Conservation (phyloP, 2,329 filamentous ascomycete species). For the Colletotrichum salicis region DNA sequence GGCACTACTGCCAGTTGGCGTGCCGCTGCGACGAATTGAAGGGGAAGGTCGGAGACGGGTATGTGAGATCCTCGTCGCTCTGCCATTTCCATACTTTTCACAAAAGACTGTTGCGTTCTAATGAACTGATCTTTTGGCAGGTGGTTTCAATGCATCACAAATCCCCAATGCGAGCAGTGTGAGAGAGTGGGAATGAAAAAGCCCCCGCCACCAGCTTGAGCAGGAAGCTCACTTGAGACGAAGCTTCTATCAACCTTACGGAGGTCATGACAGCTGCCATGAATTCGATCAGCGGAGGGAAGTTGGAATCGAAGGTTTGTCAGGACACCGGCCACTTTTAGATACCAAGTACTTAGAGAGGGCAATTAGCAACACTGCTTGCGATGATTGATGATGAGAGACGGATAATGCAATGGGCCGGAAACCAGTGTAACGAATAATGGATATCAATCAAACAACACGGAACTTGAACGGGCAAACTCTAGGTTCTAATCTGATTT, state of each 20-base stretch:
- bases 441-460: not conserved
- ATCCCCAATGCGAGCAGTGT: slow-evolving; percentile 43
- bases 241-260: not conserved
- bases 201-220: not conserved
- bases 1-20: slow-evolving; percentile 22
- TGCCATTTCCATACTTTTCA: no score
- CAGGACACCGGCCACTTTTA: not conserved
- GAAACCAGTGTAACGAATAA: not conserved
- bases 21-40: slow-evolving; percentile 43
- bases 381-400: not conserved
- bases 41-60: slow-evolving; percentile 34
- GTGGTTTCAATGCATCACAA: slow-evolving; percentile 49
- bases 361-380: not conserved
- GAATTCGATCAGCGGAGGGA: not conserved
- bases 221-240: not conserved
- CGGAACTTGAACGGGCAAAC: not conserved
- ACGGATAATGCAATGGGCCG: not conserved
- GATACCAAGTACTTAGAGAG: not conserved
- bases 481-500: not conserved
- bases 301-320: not conserved
- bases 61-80: not conserved
- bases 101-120: not conserved
- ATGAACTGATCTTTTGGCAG: slow-evolving; percentile 35
- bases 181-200: slow-evolving; percentile 9
- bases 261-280: not conserved